phyloP scores from a whole-genome alignment of 257 asterid genomes.

The Scutellaria galericulata region DNA sequence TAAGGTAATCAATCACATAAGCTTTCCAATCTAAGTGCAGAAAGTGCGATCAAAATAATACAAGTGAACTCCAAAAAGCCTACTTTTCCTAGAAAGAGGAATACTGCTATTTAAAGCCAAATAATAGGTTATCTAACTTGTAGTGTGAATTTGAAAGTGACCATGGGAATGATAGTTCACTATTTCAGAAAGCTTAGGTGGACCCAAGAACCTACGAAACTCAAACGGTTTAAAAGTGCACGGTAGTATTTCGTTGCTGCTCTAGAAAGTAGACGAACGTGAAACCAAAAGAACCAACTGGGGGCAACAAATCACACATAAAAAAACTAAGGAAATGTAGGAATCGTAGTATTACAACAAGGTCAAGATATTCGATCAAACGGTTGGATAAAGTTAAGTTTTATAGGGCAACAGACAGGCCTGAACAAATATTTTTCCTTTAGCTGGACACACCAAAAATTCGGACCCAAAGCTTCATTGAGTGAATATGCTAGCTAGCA shows the following conservation, averaged over 20 bases:
- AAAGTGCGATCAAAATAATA: background rate
- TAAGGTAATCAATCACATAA: background rate
- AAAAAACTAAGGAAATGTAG: background rate
- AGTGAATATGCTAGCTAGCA: background rate
- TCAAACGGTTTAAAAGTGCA: background rate
- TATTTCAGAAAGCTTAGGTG: conserved; percentile 9
- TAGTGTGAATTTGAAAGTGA: conserved; percentile 9
- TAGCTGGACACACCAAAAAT: conserved; percentile 15
- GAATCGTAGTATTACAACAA: conserved; percentile 35
- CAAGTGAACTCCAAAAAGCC: conserved; percentile 28
- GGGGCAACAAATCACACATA: conserved; percentile 21
- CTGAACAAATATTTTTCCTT: conserved; percentile 7
- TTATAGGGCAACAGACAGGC: conserved; percentile 32
- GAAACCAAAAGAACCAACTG: too few species aligned
- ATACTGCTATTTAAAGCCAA: background rate
- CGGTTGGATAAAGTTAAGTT: conserved; percentile 9
- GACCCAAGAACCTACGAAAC: conserved; percentile 22
- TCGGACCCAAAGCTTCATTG: conserved; percentile 22
- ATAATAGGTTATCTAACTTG: background rate
- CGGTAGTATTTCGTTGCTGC: background rate
- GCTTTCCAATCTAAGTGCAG: background rate
- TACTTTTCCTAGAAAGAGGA: conserved; percentile 28
- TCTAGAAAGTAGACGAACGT: too few species aligned
- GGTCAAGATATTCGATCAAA: conserved; percentile 25
- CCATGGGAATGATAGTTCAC: background rate